Evolutionary conservation across 805 yeast species (phyloP).

Genomic region (Debaryomyces tyrocola): DNA sequence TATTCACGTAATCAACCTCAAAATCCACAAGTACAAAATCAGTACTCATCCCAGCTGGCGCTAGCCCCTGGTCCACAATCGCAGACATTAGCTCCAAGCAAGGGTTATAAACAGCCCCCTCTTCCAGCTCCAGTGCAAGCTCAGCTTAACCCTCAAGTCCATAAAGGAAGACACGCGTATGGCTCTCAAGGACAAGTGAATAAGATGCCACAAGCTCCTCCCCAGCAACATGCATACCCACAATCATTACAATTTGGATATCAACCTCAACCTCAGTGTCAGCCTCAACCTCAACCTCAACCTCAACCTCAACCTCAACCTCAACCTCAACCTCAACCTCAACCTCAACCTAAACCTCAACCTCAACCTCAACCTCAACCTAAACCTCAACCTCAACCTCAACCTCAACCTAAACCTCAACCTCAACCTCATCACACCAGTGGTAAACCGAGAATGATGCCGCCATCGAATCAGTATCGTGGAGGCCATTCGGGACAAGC

Average conservation of each 20-base stretch:
- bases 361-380: conserved; percentile 6
- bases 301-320: conserved; percentile 14
- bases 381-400: conserved; percentile 12
- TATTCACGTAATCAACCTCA: conserved; percentile 16
- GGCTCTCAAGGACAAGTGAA: neutral
- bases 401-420: conserved; percentile 1
- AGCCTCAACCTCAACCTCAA: conserved; percentile 11
- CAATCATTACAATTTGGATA: conserved; percentile 12
- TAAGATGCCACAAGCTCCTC: conserved; percentile 10
- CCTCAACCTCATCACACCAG: neutral
- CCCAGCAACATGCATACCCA: conserved; percentile 15
- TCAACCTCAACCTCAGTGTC: conserved; percentile 8
- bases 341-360: conserved; percentile 1
- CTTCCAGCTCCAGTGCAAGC: neutral
- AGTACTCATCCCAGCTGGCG: neutral
- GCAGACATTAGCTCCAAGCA: conserved; percentile 1
- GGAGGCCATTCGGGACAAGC: neutral
- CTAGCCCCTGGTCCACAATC: neutral
- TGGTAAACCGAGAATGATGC: too few species aligned
- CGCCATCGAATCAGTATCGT: too few species aligned
- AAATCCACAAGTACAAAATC: conserved; percentile 1
- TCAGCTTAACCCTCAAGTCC: neutral
- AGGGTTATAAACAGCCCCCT: conserved; percentile 2
- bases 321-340: conserved; percentile 11
- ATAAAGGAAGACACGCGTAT: neutral